phyloP scores from a whole-genome alignment of 768 basidiomycete species.

The Candolleomyces efflorescens region DNA sequence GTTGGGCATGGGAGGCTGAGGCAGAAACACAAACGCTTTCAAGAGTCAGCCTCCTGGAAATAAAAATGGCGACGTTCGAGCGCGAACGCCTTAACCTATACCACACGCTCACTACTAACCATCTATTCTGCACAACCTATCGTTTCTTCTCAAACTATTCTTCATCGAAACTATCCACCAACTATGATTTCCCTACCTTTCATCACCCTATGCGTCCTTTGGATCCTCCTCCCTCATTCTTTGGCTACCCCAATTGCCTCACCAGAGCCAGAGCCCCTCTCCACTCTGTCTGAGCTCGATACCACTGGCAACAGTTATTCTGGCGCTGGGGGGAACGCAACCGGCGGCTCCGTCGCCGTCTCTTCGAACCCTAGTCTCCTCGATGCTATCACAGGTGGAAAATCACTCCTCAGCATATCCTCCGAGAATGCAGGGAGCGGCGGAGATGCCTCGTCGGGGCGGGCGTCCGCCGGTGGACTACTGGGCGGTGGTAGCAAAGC shows the following conservation, averaged over 20 bases:
- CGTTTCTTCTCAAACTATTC: conserved; percentile 13
- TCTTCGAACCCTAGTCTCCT: conserved; percentile 9
- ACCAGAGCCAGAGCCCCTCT: conserved; percentile 15
- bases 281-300: conserved; percentile 20
- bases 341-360: conserved; percentile 26
- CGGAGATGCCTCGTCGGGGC: conserved; percentile 30
- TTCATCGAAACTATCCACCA: background rate
- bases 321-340: conserved; percentile 28
- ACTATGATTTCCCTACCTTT: background rate
- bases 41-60: background rate
- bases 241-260: conserved; percentile 3
- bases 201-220: background rate
- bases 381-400: conserved; percentile 7
- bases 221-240: background rate
- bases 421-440: conserved; percentile 31
- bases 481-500: background rate
- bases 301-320: conserved; percentile 28
- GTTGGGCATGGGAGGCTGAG: background rate
- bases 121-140: conserved; percentile 9
- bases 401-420: conserved; percentile 16
- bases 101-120: background rate
- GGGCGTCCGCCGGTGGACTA: conserved; percentile 11
- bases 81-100: background rate
- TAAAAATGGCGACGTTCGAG: conserved; percentile 1
- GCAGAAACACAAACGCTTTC: background rate